Evolutionary conservation across 1,284 basidiomycete genomes (phyloP).

Genomic region (Cronartium quercuum): DNA sequence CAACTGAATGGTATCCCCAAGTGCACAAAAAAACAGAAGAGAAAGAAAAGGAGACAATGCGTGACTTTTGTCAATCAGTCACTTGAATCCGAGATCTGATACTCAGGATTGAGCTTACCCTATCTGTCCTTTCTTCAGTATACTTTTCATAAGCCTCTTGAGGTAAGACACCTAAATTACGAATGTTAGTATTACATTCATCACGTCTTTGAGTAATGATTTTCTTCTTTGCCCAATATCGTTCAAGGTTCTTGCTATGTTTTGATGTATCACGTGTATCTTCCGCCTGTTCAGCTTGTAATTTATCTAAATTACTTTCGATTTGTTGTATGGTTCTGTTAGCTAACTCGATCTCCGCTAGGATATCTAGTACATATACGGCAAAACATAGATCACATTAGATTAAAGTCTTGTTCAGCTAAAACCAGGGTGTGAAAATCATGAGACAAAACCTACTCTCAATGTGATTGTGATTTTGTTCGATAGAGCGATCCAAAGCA

Average conservation of each 20-base stretch:
- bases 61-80: neutral
- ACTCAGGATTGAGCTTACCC: slow-evolving; percentile 55
- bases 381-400: neutral
- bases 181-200: slow-evolving; percentile 86
- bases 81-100: neutral
- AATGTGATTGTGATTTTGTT: slow-evolving; percentile 59
- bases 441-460: slow-evolving; percentile 50
- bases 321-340: slow-evolving; percentile 62
- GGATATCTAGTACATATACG: neutral
- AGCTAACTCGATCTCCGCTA: slow-evolving; percentile 56
- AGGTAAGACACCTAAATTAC: slow-evolving; percentile 90
- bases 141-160: slow-evolving; percentile 98
- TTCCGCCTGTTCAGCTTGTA: slow-evolving; percentile 74
- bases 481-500: slow-evolving; percentile 62
- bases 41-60: neutral
- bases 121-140: slow-evolving; percentile 66
- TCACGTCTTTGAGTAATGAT: slow-evolving; percentile 77
- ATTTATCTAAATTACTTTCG: slow-evolving; percentile 63
- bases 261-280: slow-evolving; percentile 75
- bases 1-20: slow-evolving; percentile 56
- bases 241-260: slow-evolving; percentile 89
- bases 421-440: too few relatives aligned
- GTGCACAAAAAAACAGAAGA: neutral
- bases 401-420: too few relatives aligned
- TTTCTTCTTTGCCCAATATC: slow-evolving; percentile 84